Base-by-base conservation (phyloP, 2,329 filamentous ascomycete genomes). In the Neopestalotiopsis sp. region DNA sequence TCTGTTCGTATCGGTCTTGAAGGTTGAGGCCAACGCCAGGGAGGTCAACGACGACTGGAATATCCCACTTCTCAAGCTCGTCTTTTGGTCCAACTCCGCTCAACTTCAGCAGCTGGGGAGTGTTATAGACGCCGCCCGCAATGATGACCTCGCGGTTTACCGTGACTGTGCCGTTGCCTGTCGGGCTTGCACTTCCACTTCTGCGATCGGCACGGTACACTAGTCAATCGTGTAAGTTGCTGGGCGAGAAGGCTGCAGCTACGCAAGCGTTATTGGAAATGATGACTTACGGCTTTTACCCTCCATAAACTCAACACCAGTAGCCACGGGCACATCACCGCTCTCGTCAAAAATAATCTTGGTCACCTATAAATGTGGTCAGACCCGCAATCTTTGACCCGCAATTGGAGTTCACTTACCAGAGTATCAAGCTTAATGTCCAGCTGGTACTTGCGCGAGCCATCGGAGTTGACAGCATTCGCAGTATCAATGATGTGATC, bases 11-110 rank as follows among this genome's bases (percentile, higher is more conserved):
- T 59, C 85, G 85, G 74, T 91, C 87, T 75, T 88, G 83, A 7
- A 90, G 79, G 77, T 89, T 89, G 17, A 79, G 83, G 57, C 88
- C 88, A 12, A 90, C 88, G 65, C 87, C 88, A 0, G 87, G 87
- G 0, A 87, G 80, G 73, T 90, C 83, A 1, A 79, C 75, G 42
- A 89, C 73, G 5, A 88, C 79, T 2, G 81, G 77, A 69, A 81
- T 80, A 13, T 71, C 70, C 62, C 77, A 76, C 57, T 76, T 75
- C 49, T 76, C 71, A 0, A 86, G 76, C 65, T 85, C 80, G 1
- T 69, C 72, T 3, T 76, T 76, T 1, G 83, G 81, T 0, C 84
- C 85, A 57, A 79, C 70, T 40, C 85, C 84, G 17, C 83, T 86
- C n/a, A 86, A 80, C 78, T 86, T 84, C 20, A 87, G 77, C 4